phyloP scores from a whole-genome alignment of 208 protist species.

The Crithidia expoeki region DNA sequence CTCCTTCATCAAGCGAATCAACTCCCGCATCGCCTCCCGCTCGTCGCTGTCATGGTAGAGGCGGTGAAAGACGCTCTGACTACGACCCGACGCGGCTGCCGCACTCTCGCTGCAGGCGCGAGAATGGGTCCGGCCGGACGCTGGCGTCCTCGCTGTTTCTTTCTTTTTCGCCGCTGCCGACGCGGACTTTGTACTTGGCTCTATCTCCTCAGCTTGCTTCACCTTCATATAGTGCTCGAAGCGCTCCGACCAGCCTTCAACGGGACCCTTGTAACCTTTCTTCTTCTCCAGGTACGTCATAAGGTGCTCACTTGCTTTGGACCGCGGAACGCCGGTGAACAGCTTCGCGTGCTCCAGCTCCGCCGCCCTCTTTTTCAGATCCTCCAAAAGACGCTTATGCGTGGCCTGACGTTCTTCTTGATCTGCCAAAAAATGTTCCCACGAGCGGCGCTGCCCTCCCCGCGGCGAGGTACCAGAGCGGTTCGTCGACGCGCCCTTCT shows the following conservation, averaged over 20 bases:
- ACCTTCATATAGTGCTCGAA: slow-evolving; percentile 42
- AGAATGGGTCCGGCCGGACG: not conserved
- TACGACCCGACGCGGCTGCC: not conserved
- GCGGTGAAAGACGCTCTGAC: slow-evolving; percentile 36
- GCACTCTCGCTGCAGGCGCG: slow-evolving; percentile 4
- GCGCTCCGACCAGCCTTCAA: slow-evolving; percentile 45
- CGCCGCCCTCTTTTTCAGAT: slow-evolving; percentile 29
- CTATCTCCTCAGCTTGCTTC: slow-evolving; percentile 15
- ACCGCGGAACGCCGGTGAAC: slow-evolving; percentile 16
- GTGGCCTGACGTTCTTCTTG: slow-evolving; percentile 10
- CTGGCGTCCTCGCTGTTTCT: not conserved
- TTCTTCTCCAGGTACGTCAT: slow-evolving; percentile 41
- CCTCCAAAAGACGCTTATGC: slow-evolving; percentile 9
- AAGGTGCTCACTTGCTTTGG: slow-evolving; percentile 32
- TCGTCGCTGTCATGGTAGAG: slow-evolving; percentile 43
- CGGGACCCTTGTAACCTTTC: slow-evolving; percentile 46
- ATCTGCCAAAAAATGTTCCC: slow-evolving; percentile 7
- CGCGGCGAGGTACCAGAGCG: slow-evolving; percentile 7
- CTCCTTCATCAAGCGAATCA: slow-evolving; percentile 38
- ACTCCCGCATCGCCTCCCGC: slow-evolving; percentile 30
- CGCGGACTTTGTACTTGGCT: not conserved
- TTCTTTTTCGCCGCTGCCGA: not conserved
- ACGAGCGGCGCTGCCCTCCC: not conserved
- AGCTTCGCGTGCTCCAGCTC: slow-evolving; percentile 19
- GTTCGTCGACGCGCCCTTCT: not conserved